A percentile compares a stretch with the other conserved stretches of the same genome.
phyloP scores from a whole-genome alignment of 441 rosid genomes.

The Corymbia calophylla region DNA sequence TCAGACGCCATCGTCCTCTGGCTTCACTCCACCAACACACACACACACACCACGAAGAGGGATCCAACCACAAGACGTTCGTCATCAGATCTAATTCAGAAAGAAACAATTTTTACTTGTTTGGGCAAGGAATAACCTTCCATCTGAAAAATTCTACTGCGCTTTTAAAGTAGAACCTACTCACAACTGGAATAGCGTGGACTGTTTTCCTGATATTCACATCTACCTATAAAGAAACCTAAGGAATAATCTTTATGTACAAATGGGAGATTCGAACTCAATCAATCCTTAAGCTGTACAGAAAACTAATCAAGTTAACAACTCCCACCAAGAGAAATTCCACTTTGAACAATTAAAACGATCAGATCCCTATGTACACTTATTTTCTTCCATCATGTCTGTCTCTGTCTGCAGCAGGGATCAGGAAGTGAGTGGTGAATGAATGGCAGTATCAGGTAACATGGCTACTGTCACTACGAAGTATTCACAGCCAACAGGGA shows the following conservation, averaged over 20 bases:
- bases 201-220: constrained; percentile 15
- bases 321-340: constrained; percentile 10
- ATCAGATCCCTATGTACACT: constrained; percentile 28
- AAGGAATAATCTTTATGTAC: constrained; percentile 19
- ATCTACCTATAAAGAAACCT: constrained; percentile 1
- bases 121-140: background rate
- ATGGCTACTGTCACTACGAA: constrained; percentile 95
- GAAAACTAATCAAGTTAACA: constrained; percentile 19
- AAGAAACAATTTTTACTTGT: background rate
- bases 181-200: background rate
- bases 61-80: background rate
- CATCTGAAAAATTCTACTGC: background rate
- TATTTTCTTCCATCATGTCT: constrained; percentile 72
- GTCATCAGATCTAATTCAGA: background rate
- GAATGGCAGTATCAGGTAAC: constrained; percentile 87
- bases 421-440: constrained; percentile 77
- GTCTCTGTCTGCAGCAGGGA: constrained; percentile 50
- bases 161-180: background rate
- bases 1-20: background rate
- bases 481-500: constrained; percentile 85
- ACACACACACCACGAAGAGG: background rate
- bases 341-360: background rate
- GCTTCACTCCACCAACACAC: background rate
- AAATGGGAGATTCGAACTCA: constrained; percentile 26
- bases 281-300: constrained; percentile 45